Conservation (phyloP, 192 early-diverging fungal genomes). For the Geranomyces michiganensis region DNA sequence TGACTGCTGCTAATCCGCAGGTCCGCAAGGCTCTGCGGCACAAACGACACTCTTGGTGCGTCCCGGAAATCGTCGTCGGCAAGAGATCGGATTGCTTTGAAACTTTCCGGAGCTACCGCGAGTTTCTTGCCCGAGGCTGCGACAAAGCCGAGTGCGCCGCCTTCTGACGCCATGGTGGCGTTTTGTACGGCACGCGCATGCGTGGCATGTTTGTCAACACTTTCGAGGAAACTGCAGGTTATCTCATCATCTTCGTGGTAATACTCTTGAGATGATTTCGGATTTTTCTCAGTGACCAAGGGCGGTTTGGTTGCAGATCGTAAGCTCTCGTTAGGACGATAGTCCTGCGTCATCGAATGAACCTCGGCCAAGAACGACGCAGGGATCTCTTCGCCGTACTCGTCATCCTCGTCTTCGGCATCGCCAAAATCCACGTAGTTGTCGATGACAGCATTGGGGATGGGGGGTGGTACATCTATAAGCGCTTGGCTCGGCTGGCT, state of each 20-base stretch:
- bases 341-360: not conserved
- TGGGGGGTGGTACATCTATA: not conserved
- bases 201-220: not conserved
- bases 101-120: not conserved
- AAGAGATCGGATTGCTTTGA: not conserved
- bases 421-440: no score
- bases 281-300: not conserved
- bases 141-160: not conserved
- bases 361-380: not conserved
- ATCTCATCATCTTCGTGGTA: not conserved
- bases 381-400: not conserved
- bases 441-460: not conserved
- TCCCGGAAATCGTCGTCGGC: not conserved
- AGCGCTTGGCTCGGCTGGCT: not conserved
- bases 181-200: not conserved
- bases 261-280: not conserved
- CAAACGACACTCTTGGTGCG: not conserved
- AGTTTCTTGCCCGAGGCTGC: not conserved
- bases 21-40: not conserved
- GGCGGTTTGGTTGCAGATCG: not conserved
- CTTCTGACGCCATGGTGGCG: not conserved
- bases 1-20: slow-evolving; percentile 5
- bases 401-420: not conserved
- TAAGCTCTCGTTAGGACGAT: not conserved
- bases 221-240: not conserved